A percentile compares a stretch with the other conserved stretches of the same genome.
Evolutionary conservation across 2,329 filamentous ascomycete species (phyloP).

Genomic region (Akanthomyces muscarius): DNA sequence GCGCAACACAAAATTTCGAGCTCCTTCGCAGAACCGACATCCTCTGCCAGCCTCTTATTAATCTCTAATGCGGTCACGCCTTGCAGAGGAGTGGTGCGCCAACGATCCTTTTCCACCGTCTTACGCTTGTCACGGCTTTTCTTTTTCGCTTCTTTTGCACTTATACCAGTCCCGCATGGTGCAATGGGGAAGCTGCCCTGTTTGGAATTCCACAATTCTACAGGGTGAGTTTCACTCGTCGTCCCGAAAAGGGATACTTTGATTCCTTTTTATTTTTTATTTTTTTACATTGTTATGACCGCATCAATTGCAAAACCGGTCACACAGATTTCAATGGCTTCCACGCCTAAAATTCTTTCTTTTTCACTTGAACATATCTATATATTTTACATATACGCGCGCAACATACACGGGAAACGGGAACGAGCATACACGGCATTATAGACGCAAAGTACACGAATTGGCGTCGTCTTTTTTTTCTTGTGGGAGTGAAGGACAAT

Average conservation of each 20-base stretch:
- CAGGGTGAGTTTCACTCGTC: neutral
- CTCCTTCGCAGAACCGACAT: conserved; percentile 8
- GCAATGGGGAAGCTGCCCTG: neutral
- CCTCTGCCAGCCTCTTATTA: conserved; percentile 9
- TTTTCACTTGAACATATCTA: conserved; percentile 3
- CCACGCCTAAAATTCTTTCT: neutral
- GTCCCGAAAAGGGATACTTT: neutral
- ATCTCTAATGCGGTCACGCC: conserved; percentile 9
- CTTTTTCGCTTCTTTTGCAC: neutral
- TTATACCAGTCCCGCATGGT: conserved; percentile 7
- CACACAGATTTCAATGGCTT: neutral
- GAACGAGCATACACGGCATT: conserved; percentile 1
- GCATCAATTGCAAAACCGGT: conserved; percentile 13
- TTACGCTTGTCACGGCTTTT: neutral
- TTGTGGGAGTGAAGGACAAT: neutral
- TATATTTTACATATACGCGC: neutral
- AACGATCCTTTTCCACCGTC: neutral
- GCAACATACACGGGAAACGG: conserved; percentile 7
- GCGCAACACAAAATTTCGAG: neutral
- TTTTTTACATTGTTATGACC: conserved; percentile 2
- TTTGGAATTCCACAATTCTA: neutral
- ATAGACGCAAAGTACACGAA: conserved; percentile 14
- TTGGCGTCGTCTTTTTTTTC: conserved; percentile 4
- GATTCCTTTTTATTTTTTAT: neutral
- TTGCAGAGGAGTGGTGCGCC: conserved; percentile 1